Conservation (phyloP, 768 basidiomycete genomes). For the Boletus huronensis region DNA sequence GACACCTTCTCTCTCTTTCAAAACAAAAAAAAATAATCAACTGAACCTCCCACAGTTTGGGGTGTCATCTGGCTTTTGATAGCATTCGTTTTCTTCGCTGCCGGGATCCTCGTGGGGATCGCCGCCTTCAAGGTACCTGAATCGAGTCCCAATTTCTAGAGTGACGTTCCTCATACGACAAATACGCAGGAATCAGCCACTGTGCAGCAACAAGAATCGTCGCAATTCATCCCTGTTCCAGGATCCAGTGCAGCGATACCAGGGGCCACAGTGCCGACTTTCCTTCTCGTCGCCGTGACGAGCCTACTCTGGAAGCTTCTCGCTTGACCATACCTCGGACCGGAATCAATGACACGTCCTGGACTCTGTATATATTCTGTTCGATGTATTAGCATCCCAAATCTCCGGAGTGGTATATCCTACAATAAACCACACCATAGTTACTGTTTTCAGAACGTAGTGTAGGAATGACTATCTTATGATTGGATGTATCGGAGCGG, state of each 20-base stretch:
- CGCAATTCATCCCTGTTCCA: slow-evolving; percentile 60
- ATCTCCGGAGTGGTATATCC: neutral
- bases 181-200: slow-evolving; percentile 51
- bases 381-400: slow-evolving; percentile 6
- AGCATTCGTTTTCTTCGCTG: slow-evolving; percentile 69
- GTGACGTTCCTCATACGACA: neutral
- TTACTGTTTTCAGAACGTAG: neutral
- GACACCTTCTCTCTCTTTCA: too few relatives aligned
- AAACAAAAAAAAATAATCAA: too few relatives aligned
- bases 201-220: slow-evolving; percentile 50
- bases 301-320: slow-evolving; percentile 27
- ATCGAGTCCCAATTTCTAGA: neutral
- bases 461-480: neutral
- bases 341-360: neutral
- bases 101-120: slow-evolving; percentile 73
- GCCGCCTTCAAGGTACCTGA: slow-evolving; percentile 74
- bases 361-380: neutral
- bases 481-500: neutral
- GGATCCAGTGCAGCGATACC: slow-evolving; percentile 40
- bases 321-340: neutral
- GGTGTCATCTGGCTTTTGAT: slow-evolving; percentile 84
- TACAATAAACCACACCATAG: neutral
- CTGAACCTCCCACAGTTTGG: slow-evolving; percentile 56
- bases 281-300: slow-evolving; percentile 21
- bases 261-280: slow-evolving; percentile 26